Evolutionary conservation across 805 yeast genomes (phyloP).

Genomic region (Kodamaea sagamina): DNA sequence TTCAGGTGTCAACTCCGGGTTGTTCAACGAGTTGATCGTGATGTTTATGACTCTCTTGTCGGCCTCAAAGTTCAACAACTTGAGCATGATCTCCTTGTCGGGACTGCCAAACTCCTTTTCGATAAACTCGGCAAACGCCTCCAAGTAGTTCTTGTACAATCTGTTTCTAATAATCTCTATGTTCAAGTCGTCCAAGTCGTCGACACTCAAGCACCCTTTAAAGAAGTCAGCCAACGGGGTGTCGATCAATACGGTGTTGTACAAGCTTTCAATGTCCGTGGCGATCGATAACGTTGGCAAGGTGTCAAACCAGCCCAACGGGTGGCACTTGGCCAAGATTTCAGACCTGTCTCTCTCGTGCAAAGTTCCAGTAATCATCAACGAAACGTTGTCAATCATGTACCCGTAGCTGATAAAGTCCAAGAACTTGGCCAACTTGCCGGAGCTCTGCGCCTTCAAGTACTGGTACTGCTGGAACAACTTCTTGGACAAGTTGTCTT

Average conservation of each 20-base stretch:
- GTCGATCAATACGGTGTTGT: slow-evolving; percentile 89
- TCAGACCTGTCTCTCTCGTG: slow-evolving; percentile 92
- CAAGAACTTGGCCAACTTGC: slow-evolving; percentile 77
- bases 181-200: slow-evolving; percentile 91
- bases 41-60: slow-evolving; percentile 94
- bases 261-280: slow-evolving; percentile 90
- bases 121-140: slow-evolving; percentile 77
- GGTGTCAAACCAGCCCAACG: slow-evolving; percentile 98
- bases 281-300: slow-evolving; percentile 92
- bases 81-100: slow-evolving; percentile 76
- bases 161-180: slow-evolving; percentile 93
- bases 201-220: slow-evolving; percentile 81
- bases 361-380: slow-evolving; percentile 95
- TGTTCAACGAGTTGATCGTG: slow-evolving; percentile 81
- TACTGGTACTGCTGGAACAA: slow-evolving; percentile 83
- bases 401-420: slow-evolving; percentile 94
- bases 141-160: slow-evolving; percentile 88
- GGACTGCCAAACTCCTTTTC: slow-evolving; percentile 65
- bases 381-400: slow-evolving; percentile 96
- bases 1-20: slow-evolving; percentile 70
- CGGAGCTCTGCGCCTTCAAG: slow-evolving; percentile 79
- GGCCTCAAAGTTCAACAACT: slow-evolving; percentile 84
- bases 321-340: slow-evolving; percentile 88
- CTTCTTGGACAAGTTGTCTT: slow-evolving; percentile 71
- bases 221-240: slow-evolving; percentile 98